Conservation (phyloP, 805 yeast genomes). For the Teunomyces lycoperdinae region DNA sequence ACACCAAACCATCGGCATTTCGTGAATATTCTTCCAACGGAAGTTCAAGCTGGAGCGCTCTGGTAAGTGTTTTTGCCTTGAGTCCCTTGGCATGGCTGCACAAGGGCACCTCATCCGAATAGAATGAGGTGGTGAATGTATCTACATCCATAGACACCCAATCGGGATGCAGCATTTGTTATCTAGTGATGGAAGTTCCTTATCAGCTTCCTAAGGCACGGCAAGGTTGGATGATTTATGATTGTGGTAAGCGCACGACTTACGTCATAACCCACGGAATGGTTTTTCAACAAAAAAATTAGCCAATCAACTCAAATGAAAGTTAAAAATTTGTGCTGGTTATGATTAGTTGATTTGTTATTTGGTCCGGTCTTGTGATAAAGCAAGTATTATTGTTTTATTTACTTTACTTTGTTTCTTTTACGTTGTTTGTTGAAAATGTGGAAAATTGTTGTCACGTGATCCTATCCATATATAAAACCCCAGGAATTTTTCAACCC, state of each 20-base stretch:
- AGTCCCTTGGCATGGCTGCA: slow-evolving; percentile 35
- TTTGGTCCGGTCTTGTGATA: not conserved
- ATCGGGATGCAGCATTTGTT: slow-evolving; percentile 26
- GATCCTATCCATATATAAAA: not conserved
- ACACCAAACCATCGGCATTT: slow-evolving; percentile 48
- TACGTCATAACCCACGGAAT: not conserved
- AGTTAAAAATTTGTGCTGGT: too few species aligned
- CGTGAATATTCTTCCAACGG: slow-evolving; percentile 32
- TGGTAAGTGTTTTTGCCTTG: slow-evolving; percentile 35
- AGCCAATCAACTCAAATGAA: too few species aligned
- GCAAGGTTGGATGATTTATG: not conserved
- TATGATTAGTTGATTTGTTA: too few species aligned
- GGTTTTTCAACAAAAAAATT: too few species aligned
- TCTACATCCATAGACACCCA: slow-evolving; percentile 54
- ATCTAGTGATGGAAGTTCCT: not conserved
- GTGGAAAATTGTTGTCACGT: not conserved
- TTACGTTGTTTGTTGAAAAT: not conserved
- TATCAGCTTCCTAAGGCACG: not conserved
- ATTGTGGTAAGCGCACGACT: not conserved
- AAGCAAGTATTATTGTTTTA: not conserved
- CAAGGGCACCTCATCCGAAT: slow-evolving; percentile 41
- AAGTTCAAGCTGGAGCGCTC: slow-evolving; percentile 27
- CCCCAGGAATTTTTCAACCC: not conserved
- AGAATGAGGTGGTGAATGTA: slow-evolving; percentile 46
- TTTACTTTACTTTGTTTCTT: not conserved